Conservation (phyloP, 208 protist species). For the Angomonas ambiguus region DNA sequence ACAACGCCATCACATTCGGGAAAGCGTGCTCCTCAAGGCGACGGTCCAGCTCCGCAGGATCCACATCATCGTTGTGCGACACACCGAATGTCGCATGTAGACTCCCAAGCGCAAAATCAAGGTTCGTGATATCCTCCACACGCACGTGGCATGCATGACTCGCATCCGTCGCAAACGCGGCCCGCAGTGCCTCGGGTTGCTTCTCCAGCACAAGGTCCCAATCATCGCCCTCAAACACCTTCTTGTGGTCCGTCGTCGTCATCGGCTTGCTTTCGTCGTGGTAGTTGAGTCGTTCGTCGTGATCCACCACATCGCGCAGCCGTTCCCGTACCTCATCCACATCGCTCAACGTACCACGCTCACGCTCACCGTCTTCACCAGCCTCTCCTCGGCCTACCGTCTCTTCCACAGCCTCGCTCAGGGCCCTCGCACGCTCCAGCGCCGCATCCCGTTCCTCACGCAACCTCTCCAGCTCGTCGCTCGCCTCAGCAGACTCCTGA, state of each 20-base stretch:
- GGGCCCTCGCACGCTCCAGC: background rate
- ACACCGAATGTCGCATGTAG: background rate
- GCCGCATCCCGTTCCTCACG: background rate
- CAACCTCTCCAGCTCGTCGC: background rate
- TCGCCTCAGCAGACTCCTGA: background rate
- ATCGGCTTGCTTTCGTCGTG: background rate
- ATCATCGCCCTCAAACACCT: background rate
- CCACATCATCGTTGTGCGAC: background rate
- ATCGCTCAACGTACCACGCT: background rate
- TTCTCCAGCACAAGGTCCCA: background rate
- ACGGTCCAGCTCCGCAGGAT: background rate
- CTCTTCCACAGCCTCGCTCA: background rate
- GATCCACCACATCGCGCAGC: background rate
- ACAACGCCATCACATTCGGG: background rate
- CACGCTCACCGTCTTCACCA: background rate
- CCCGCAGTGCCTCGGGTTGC: background rate
- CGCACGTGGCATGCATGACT: background rate
- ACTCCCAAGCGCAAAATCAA: background rate
- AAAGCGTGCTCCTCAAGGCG: background rate
- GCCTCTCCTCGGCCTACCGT: background rate
- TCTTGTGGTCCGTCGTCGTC: background rate
- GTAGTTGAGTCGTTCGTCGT: background rate
- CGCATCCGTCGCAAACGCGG: background rate
- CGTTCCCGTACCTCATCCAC: background rate
- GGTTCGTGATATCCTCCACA: background rate